Base-by-base conservation (phyloP, 192 early-diverging fungal genomes). In the Thamnidium elegans region DNA sequence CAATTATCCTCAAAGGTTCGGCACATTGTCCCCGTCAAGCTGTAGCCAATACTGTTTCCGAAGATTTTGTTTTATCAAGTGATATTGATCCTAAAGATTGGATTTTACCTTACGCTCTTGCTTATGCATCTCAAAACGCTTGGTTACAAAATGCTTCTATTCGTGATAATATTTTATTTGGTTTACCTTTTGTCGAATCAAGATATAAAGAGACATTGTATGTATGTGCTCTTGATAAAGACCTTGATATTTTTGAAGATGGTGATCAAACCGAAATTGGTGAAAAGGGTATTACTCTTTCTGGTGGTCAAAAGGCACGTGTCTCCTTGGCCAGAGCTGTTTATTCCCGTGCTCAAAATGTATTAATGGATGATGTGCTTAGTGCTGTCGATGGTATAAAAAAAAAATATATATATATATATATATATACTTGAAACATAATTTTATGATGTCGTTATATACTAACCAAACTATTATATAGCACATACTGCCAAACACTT, bases 301-400 rank as follows among this genome's bases (percentile, higher is more conserved):
- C 88, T 34, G 94, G 94, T 39, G 93, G 91, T 9, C 94, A 97
- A 75, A 95, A 94, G 74, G 89, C 90, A 62, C 78, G 94, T 30
- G 84, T 99, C 36, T 76, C 92, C 0, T 80, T 97, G 23, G 95
- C 93, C 3, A 81, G 96, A 14, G 93, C 94, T n/a, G 83, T 96
- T 8, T 98, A 95, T 68, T 84, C 79, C 31, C 63, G 77, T 14
- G 84, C 87, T 7, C 76, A 81, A 8, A 80, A 81, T 45, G 70
- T 96, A 30, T 58, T 96, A 2, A 81, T 94, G 62, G 95, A 97
- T 74, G 94, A 95, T 74, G 89, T 86, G 46, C 79, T 97, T 39
- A 91, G 90, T 1, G 95, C 95, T 6, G 94, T 98, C 0, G 98
- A 99, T 70, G 65, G 51, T 19, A 88, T 19, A n/a, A n/a, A n/a